Conservation (phyloP, 192 early-diverging fungal genomes). For the Backusella mclennaniae region DNA sequence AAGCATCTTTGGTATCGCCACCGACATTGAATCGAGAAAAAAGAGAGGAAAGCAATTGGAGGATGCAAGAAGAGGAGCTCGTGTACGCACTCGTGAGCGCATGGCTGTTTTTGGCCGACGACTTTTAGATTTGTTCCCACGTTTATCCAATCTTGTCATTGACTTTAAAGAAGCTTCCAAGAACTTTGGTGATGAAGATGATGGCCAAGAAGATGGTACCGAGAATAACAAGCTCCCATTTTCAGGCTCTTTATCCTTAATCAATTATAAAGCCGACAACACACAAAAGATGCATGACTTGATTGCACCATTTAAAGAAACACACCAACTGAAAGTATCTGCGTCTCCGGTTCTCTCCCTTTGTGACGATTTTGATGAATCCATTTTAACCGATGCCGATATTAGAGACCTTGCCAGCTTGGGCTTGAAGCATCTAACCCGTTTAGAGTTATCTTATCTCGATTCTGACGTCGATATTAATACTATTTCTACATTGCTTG, state of each 20-base stretch:
- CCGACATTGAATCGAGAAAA: neutral
- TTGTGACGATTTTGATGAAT: slow-evolving; percentile 14
- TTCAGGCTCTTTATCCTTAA: neutral
- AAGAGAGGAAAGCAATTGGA: neutral
- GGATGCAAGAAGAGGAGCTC: neutral
- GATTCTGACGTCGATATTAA: neutral
- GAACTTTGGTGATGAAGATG: neutral
- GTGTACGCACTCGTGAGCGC: neutral
- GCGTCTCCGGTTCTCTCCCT: neutral
- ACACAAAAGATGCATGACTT: neutral
- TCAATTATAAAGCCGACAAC: slow-evolving; percentile 9
- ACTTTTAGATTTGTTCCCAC: slow-evolving; percentile 7
- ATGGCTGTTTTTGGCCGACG: slow-evolving; percentile 1
- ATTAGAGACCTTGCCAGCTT: neutral
- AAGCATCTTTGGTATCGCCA: neutral
- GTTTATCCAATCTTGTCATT: neutral
- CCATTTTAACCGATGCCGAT: slow-evolving; percentile 4
- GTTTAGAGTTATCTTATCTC: neutral
- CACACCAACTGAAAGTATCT: neutral
- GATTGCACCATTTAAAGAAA: neutral
- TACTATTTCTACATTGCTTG: neutral
- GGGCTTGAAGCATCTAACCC: neutral
- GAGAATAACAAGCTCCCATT: neutral
- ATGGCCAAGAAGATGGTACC: neutral
- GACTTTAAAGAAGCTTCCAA: neutral